Base-by-base conservation (phyloP, 2,329 filamentous ascomycete species). In the Diaporthe aspalathi region DNA sequence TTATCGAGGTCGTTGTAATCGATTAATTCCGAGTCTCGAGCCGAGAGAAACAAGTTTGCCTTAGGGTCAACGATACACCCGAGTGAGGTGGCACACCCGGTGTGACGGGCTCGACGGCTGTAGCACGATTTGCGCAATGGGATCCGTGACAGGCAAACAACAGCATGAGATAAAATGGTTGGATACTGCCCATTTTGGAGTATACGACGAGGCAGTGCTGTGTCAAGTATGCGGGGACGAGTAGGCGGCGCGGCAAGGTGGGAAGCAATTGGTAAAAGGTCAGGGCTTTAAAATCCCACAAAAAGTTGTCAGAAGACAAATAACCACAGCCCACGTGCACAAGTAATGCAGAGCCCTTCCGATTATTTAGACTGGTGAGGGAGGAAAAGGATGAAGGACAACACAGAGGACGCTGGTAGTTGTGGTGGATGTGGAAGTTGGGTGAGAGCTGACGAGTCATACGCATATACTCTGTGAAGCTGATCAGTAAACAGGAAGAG, bases 121-220 rank as follows among this genome's bases (percentile, higher is more conserved):
- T 67, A n/a, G 32, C 62, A 67, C 53, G 22, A 35, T 38, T 63
- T 54, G 54, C 68, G 62, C 60, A 50, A 70, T 24, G n/a, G 3
- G 5, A 62, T 57, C 54, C 56, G 67, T 70, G 62, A 67, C 47
- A 62, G 53, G 62, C 67, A 72, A 72, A 72, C 68, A 52, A n/a
- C 2, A 49, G 20, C 17, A 38, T 52, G 29, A 7, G 43, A 17
- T 22, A 4, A 38, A 49, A 4, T 20, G 24, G 29, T 50, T 50
- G 43, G 6, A 50, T 20, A 24, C 17, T 53, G 22, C 20, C n/a
- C 35, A 53, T 32, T 45, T 68, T 14, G 47, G 9, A 22, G 29
- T 43, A 22, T n/a, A n/a, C 47, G n/a, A 35, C 4, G 35, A n/a
- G 24, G 27, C 20, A 49, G n/a, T 27, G 54, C 12, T 12, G 2